A percentile compares a stretch with the other conserved stretches of the same genome.
phyloP scores from a whole-genome alignment of 75 land plant species.

The Sequoiadendron giganteum region DNA sequence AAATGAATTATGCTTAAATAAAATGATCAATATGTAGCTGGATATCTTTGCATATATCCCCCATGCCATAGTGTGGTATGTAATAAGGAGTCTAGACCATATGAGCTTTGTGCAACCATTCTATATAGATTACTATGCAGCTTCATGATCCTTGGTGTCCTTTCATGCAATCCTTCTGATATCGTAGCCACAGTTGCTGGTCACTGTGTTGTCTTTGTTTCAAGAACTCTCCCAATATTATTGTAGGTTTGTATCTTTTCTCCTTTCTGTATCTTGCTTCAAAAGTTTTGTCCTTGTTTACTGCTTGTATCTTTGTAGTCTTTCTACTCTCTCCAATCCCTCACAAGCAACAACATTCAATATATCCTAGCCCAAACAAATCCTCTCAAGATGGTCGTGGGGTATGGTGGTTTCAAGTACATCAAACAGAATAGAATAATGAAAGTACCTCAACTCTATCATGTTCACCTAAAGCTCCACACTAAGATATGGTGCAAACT shows the following conservation, averaged over 20 bases:
- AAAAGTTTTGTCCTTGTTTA: no score
- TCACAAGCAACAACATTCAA: constrained; percentile 87
- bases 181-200: constrained; percentile 82
- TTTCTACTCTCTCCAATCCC: constrained; percentile 74
- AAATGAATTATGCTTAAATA: neutral
- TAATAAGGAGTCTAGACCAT: constrained; percentile 1
- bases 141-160: constrained; percentile 60
- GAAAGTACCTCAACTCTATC: constrained; percentile 48
- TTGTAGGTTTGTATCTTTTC: no score
- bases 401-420: constrained; percentile 53
- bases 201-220: no score
- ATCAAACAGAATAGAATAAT: constrained; percentile 68
- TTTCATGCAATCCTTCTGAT: constrained; percentile 79
- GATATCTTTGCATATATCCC: constrained; percentile 4
- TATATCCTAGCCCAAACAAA: constrained; percentile 52
- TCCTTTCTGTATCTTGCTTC: no score
- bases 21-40: neutral
- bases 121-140: constrained; percentile 46
- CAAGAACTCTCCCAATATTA: no score
- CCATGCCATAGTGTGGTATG: constrained; percentile 8
- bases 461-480: no score
- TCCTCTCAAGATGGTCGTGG: constrained; percentile 46
- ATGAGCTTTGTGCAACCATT: constrained; percentile 21
- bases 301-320: constrained; percentile 41
- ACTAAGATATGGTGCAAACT: no score